These are phyloP conservation scores for Carallia pectinifolia DNA, from an alignment of 345 rosid species.

Conservation along the genomic window DNA sequence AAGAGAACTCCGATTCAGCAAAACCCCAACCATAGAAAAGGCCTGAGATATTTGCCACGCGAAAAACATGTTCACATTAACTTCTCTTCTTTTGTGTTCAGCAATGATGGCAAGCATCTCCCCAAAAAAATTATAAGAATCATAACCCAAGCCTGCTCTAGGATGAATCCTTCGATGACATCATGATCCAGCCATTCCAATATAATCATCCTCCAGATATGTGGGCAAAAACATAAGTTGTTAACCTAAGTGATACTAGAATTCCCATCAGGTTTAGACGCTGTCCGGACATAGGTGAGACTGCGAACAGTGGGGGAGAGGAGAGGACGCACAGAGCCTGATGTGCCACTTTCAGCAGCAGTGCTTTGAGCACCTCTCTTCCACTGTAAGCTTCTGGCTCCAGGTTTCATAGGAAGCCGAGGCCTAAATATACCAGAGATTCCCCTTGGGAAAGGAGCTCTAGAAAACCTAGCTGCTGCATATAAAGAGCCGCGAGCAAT, in stretches of 20 bases:
- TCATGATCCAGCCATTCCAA: conserved; percentile 5
- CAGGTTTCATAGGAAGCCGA: conserved; percentile 54
- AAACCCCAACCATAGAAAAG: not conserved
- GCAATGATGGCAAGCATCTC: conserved; percentile 7
- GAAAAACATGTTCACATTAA: not conserved
- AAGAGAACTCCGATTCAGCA: not conserved
- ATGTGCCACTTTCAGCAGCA: conserved; percentile 37
- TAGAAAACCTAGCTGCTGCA: conserved; percentile 50
- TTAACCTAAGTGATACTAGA: conserved; percentile 28
- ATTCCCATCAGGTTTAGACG: conserved; percentile 46
- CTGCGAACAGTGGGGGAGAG: conserved; percentile 49
- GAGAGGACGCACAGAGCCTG: conserved; percentile 29
- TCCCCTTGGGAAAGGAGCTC: conserved; percentile 65
- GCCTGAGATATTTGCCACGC: conserved; percentile 11
- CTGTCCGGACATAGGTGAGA: conserved; percentile 74
- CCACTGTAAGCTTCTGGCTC: conserved; percentile 95
- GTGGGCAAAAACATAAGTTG: not conserved
- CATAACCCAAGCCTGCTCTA: not conserved
- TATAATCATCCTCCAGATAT: not conserved
- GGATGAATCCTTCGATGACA: not conserved
- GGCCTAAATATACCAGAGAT: conserved; percentile 57
- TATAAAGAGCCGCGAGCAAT: conserved; percentile 42
- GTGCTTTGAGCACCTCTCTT: conserved; percentile 62
- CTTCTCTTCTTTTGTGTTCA: not conserved
- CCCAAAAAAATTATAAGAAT: conserved; percentile 21